These are phyloP conservation scores for Cucumis sativus DNA, from an alignment of 306 rosid genomes.

Conservation along the genomic window Cucumber_9930_V3 NC_026655.2:19105001-19105500, in stretches of 20 bases:
- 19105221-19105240: conserved; percentile 77
- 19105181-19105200: conserved; percentile 88
- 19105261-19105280: conserved; percentile 53
- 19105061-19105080: neutral
- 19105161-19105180: conserved; percentile 88
- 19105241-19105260: conserved; percentile 73
- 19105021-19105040: conserved; percentile 84
- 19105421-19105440: conserved; percentile 50
- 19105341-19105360: neutral
- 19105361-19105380: neutral
- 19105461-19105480: conserved; percentile 52
- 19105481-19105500: conserved; percentile 55
- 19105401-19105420: conserved; percentile 35
- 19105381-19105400: conserved; percentile 62
- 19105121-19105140: neutral
- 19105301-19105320: conserved; percentile 18
- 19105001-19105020: conserved; percentile 71
- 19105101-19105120: neutral
- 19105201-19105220: conserved; percentile 88
- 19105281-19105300: conserved; percentile 87
- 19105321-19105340: neutral
- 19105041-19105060: neutral
- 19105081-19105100: neutral
- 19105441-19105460: conserved; percentile 34
- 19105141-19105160: conserved; percentile 65